phyloP scores from a whole-genome alignment of 176 grass and related monocot genomes.

The Alopecurus myosuroides region DNA sequence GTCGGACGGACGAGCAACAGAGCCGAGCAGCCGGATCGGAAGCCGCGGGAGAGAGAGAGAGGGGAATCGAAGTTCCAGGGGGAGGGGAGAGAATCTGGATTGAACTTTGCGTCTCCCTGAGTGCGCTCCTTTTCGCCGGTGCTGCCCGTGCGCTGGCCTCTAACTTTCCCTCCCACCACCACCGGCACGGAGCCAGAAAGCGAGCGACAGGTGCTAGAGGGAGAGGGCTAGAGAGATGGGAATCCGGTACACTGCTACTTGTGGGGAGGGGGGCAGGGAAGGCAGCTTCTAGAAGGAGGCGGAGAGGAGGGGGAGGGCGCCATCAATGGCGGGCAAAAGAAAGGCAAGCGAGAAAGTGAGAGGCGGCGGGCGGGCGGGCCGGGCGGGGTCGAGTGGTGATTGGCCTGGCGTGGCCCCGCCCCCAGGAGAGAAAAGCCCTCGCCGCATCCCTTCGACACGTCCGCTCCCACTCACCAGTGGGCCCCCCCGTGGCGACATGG shows the following conservation, averaged over 20 bases:
- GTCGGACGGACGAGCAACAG: background rate
- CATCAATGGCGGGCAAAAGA: conserved; percentile 36
- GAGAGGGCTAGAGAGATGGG: background rate
- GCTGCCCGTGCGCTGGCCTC: background rate
- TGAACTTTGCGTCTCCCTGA: background rate
- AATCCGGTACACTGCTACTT: conserved; percentile 1
- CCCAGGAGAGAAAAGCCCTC: background rate
- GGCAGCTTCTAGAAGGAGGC: background rate
- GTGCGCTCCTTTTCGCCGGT: background rate
- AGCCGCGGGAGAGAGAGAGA: no score
- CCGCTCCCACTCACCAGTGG: background rate
- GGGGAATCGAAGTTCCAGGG: background rate
- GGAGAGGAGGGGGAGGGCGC: background rate
- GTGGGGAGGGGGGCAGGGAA: no score
- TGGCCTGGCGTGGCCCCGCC: background rate
- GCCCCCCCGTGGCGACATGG: background rate
- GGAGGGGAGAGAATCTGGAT: background rate
- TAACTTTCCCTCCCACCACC: conserved; percentile 8
- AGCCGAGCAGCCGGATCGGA: background rate
- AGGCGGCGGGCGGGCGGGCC: background rate
- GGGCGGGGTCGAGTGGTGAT: no score
- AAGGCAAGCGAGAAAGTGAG: background rate
- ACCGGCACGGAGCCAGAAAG: background rate
- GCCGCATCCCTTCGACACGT: background rate
- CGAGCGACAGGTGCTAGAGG: background rate